Evolutionary conservation across 2,329 filamentous ascomycete species (phyloP).

Genomic region (Sclerotinia sclerotiorum): DNA sequence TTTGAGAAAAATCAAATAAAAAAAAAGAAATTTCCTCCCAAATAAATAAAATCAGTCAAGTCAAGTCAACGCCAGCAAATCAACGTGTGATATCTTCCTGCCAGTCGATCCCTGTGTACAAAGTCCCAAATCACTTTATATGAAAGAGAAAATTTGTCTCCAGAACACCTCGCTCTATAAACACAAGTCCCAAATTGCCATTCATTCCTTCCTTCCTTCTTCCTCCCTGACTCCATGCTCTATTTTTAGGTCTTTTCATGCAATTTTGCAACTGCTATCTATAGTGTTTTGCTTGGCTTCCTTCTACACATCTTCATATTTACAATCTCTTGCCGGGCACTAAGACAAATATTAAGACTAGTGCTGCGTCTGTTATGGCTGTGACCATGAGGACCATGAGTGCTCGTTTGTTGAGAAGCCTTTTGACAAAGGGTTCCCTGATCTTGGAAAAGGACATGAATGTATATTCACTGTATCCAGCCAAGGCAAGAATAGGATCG

Average conservation of each 20-base stretch:
- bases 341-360: conserved; percentile 89
- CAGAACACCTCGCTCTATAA: conserved; percentile 23
- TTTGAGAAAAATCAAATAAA: not conserved
- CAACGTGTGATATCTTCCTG: conserved; percentile 19
- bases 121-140: conserved; percentile 4
- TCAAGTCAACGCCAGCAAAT: conserved; percentile 21
- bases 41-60: not conserved
- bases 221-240: not conserved
- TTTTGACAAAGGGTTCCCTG: conserved; percentile 86
- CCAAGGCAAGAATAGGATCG: conserved; percentile 83
- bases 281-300: not conserved
- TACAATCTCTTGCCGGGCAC: conserved; percentile 84
- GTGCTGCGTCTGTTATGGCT: conserved; percentile 71
- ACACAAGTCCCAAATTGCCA: conserved; percentile 10
- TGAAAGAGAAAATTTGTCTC: conserved; percentile 12
- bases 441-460: conserved; percentile 89
- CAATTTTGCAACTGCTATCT: not conserved
- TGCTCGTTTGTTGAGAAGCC: conserved; percentile 79
- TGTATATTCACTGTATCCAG: conserved; percentile 95
- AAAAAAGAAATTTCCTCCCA: not conserved
- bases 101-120: conserved; percentile 15
- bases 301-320: conserved; percentile 27
- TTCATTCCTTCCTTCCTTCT: not conserved
- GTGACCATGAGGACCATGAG: conserved; percentile 78
- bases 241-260: not conserved